phyloP scores from a whole-genome alignment of 352 stramenopile genomes.

The Globisporangium ultimum region DNA sequence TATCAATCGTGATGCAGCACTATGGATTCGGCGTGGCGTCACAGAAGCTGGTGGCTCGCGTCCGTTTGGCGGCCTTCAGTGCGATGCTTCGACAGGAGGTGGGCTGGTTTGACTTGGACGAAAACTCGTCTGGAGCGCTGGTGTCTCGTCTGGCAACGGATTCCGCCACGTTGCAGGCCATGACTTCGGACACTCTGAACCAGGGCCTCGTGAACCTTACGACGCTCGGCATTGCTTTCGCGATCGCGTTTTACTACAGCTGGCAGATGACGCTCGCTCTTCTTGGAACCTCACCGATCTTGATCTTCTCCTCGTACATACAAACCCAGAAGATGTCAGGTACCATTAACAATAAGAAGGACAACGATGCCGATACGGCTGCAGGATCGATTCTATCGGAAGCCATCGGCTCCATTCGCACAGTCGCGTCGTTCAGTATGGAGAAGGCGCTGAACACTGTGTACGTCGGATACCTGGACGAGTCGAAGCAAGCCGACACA shows the following conservation, averaged over 20 bases:
- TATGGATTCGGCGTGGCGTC: slow-evolving; percentile 54
- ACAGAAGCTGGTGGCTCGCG: slow-evolving; percentile 38
- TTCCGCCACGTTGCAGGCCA: slow-evolving; percentile 65
- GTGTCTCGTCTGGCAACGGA: slow-evolving; percentile 65
- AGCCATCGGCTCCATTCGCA: slow-evolving; percentile 52
- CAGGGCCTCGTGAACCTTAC: slow-evolving; percentile 42
- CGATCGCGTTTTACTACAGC: slow-evolving; percentile 47
- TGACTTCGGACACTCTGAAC: slow-evolving; percentile 69
- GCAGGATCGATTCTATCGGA: slow-evolving; percentile 40
- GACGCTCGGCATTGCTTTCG: slow-evolving; percentile 47
- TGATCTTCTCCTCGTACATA: slow-evolving; percentile 38
- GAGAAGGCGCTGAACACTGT: slow-evolving; percentile 35
- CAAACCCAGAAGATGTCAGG: slow-evolving; percentile 34
- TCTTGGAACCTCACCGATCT: slow-evolving; percentile 23
- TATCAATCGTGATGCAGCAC: slow-evolving; percentile 34
- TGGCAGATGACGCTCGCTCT: slow-evolving; percentile 59
- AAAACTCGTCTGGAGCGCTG: slow-evolving; percentile 62
- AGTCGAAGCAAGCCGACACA: too few relatives aligned
- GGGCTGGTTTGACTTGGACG: slow-evolving; percentile 70
- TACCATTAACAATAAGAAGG: slow-evolving; percentile 32
- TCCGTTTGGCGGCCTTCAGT: slow-evolving; percentile 39
- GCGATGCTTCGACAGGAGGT: slow-evolving; percentile 73
- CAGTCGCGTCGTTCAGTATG: slow-evolving; percentile 60
- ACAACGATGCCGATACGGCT: slow-evolving; percentile 32
- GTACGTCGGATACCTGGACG: too few relatives aligned